These are phyloP conservation scores for Claviceps monticola DNA, from an alignment of 2,329 filamentous ascomycete species.

Conservation along the genomic window DNA sequence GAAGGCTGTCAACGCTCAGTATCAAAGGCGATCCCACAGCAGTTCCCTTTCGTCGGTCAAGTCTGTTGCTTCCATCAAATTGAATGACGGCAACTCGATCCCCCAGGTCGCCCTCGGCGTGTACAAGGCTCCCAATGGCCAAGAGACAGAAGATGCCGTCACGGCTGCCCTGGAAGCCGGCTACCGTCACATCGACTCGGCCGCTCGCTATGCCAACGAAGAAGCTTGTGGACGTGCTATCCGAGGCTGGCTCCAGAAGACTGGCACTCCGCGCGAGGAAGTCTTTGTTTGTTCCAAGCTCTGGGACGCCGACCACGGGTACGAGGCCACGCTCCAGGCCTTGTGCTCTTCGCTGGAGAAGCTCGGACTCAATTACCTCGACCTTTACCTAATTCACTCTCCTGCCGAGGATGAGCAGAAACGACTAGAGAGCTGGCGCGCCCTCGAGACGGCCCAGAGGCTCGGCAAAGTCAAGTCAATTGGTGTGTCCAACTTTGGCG, in stretches of 20 bases:
- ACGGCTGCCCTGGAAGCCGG: slow-evolving; percentile 43
- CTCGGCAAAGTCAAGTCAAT: slow-evolving; percentile 54
- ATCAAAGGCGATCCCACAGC: slow-evolving; percentile 11
- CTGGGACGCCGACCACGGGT: slow-evolving; percentile 41
- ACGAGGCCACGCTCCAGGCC: slow-evolving; percentile 38
- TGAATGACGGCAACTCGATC: slow-evolving; percentile 59
- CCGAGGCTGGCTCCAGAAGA: slow-evolving; percentile 51
- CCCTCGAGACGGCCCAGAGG: slow-evolving; percentile 51
- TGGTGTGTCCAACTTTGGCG: slow-evolving; percentile 68
- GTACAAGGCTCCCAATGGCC: slow-evolving; percentile 31
- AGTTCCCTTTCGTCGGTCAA: slow-evolving; percentile 13
- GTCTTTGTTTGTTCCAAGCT: slow-evolving; percentile 55
- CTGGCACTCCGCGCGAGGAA: slow-evolving; percentile 48
- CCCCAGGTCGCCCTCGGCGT: slow-evolving; percentile 38
- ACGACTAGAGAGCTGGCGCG: slow-evolving; percentile 60
- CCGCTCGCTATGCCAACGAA: slow-evolving; percentile 50
- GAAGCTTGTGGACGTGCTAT: slow-evolving; percentile 57
- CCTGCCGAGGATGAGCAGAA: slow-evolving; percentile 55
- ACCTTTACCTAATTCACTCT: slow-evolving; percentile 52
- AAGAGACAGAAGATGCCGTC: slow-evolving; percentile 48
- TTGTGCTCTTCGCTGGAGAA: slow-evolving; percentile 53
- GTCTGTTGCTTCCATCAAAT: slow-evolving; percentile 34
- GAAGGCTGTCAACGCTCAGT: slow-evolving; percentile 12
- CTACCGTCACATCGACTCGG: slow-evolving; percentile 40
- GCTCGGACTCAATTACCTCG: slow-evolving; percentile 56